These are phyloP conservation scores for Salvia miltiorrhiza DNA, from an alignment of 257 asterid genomes.

Conservation along the genomic window DNA sequence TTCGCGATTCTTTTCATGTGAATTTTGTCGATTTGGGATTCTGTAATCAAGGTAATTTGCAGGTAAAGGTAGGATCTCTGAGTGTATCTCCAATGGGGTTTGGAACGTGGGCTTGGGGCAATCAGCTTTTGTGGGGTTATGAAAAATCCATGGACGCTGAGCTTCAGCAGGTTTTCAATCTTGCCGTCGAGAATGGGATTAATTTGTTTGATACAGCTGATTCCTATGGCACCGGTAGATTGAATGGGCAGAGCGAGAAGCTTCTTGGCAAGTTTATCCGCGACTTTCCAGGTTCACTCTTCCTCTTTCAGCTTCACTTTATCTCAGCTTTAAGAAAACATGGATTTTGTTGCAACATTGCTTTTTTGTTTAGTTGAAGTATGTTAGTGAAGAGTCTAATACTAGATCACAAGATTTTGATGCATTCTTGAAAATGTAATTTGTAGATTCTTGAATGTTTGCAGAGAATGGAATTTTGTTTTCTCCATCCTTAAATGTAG, in stretches of 20 bases:
- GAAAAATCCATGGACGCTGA: slow-evolving; percentile 83
- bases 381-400: no score
- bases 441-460: background rate
- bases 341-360: background rate
- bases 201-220: slow-evolving; percentile 93
- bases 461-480: background rate
- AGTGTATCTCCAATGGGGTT: slow-evolving; percentile 96
- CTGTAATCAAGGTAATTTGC: slow-evolving; percentile 15
- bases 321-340: background rate
- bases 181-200: slow-evolving; percentile 77
- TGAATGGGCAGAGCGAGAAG: slow-evolving; percentile 91
- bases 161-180: slow-evolving; percentile 78
- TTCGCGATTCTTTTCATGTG: background rate
- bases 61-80: slow-evolving; percentile 79
- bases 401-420: background rate
- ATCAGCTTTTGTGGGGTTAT: slow-evolving; percentile 93
- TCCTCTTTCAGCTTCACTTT: no score
- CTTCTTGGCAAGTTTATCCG: slow-evolving; percentile 89
- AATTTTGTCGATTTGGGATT: background rate
- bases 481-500: no score
- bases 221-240: slow-evolving; percentile 88
- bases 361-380: no score
- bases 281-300: slow-evolving; percentile 42
- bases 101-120: slow-evolving; percentile 99
- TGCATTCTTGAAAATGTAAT: background rate